These are phyloP conservation scores for Bipolaris victoriae DNA, from an alignment of 2,329 filamentous ascomycete genomes.

Conservation along the genomic window DNA sequence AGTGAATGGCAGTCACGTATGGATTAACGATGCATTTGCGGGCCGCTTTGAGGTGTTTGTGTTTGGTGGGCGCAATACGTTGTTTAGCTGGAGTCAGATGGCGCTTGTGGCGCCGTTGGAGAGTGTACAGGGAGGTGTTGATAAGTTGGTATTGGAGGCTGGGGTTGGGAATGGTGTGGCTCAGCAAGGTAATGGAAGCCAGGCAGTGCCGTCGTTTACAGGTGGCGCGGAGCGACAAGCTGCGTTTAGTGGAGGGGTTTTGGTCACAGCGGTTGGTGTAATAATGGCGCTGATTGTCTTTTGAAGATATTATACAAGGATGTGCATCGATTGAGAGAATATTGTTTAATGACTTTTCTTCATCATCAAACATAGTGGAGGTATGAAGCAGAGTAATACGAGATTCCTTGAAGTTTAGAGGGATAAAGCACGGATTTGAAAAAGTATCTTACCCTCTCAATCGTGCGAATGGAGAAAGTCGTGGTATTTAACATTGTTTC, in stretches of 20 bases:
- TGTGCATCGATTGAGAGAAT: background rate
- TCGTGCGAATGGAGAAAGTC: background rate
- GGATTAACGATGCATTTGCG: slow-evolving; percentile 54
- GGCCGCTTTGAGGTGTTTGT: slow-evolving; percentile 63
- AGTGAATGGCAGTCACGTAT: slow-evolving; percentile 57
- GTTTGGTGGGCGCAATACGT: slow-evolving; percentile 58
- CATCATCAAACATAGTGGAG: background rate
- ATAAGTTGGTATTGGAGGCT: slow-evolving; percentile 16
- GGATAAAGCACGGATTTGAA: too few relatives aligned
- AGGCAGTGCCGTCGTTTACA: background rate
- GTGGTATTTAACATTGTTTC: background rate
- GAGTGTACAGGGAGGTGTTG: slow-evolving; percentile 37
- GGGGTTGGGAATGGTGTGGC: background rate
- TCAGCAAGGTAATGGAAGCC: background rate
- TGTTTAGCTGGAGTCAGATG: slow-evolving; percentile 64
- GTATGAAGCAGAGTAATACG: background rate
- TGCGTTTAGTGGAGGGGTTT: background rate
- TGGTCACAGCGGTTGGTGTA: too few relatives aligned
- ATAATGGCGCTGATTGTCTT: background rate
- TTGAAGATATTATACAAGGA: background rate
- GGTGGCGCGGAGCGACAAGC: background rate
- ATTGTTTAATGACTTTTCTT: background rate
- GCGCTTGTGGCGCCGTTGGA: slow-evolving; percentile 61
- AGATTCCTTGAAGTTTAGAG: too few relatives aligned
- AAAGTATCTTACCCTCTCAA: too few relatives aligned